phyloP scores from a whole-genome alignment of 768 basidiomycete genomes.

The Boletales sp. region DNA sequence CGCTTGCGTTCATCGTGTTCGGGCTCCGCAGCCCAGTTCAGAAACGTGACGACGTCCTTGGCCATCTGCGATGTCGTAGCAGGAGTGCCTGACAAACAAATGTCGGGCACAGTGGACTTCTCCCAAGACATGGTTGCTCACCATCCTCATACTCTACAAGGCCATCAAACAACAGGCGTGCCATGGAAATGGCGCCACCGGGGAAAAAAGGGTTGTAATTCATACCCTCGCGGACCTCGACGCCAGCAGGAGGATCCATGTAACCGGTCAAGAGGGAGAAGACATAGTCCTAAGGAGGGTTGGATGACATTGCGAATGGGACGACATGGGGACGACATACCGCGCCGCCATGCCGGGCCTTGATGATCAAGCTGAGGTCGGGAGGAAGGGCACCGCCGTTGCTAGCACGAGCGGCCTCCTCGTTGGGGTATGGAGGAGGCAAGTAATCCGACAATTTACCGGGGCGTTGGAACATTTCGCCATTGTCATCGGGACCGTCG shows the following conservation, averaged over 20 bases:
- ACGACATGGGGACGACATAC: conserved; percentile 46
- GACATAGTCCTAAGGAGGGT: conserved; percentile 76
- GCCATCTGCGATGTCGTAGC: conserved; percentile 99
- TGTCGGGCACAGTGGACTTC: conserved; percentile 3
- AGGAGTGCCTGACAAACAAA: conserved; percentile 67
- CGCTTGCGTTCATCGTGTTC: conserved; percentile 98
- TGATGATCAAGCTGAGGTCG: conserved; percentile 94
- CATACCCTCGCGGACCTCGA: conserved; percentile 94
- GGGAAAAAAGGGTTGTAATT: conserved; percentile 99
- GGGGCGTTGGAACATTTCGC: conserved; percentile 98
- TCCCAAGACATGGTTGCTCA: conserved; percentile 29
- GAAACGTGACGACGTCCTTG: conserved; percentile 95
- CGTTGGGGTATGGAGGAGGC: conserved; percentile 93
- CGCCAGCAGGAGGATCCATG: conserved; percentile 92
- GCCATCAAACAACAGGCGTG: conserved; percentile 92
- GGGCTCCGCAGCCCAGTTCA: conserved; percentile 96
- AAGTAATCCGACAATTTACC: conserved; percentile 98
- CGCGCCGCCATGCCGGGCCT: conserved; percentile 95
- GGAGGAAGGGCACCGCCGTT: conserved; percentile 96
- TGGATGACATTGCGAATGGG: not conserved
- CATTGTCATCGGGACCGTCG: conserved; percentile 91
- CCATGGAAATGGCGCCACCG: conserved; percentile 98
- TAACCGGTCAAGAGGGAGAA: conserved; percentile 97
- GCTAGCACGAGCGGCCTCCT: conserved; percentile 91
- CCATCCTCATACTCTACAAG: conserved; percentile 97